A percentile compares a stretch with the other conserved stretches of the same genome.
Evolutionary conservation across 352 stramenopile genomes (phyloP).

Genomic region (Phytophthora aleatoria): DNA sequence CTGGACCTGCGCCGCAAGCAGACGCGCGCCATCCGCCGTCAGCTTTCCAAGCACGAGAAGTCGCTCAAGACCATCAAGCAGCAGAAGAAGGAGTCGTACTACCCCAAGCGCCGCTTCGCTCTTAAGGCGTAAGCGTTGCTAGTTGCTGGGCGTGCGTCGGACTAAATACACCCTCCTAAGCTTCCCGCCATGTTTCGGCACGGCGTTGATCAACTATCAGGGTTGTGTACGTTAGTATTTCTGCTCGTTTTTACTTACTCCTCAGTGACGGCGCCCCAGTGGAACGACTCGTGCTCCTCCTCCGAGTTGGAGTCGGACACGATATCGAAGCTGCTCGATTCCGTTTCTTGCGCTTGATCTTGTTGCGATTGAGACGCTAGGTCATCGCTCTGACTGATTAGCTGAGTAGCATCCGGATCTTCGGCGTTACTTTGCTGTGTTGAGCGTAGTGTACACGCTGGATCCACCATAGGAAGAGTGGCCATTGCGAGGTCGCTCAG

Average conservation of each 20-base stretch:
- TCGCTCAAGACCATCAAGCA: constrained; percentile 94
- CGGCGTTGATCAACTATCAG: constrained; percentile 34
- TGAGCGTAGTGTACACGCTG: constrained; percentile 52
- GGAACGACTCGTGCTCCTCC: constrained; percentile 38
- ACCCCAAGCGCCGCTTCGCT: constrained; percentile 96
- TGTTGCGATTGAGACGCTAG: constrained; percentile 15
- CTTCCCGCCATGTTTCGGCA: constrained; percentile 53
- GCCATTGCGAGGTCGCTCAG: constrained; percentile 52
- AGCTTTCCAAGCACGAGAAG: constrained; percentile 96
- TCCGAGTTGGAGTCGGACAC: constrained; percentile 67
- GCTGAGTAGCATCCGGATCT: constrained; percentile 28
- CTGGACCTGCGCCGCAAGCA: constrained; percentile 99
- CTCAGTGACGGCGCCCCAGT: constrained; percentile 31
- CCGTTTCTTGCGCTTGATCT: constrained; percentile 17
- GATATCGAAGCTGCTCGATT: constrained; percentile 50
- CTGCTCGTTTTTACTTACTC: constrained; percentile 11
- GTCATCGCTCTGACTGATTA: constrained; percentile 27
- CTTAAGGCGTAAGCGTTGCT: constrained; percentile 95
- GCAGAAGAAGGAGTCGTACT: constrained; percentile 96
- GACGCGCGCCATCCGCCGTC: constrained; percentile 97
- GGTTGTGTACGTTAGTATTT: constrained; percentile 9
- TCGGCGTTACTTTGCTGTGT: constrained; percentile 60
- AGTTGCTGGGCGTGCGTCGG: constrained; percentile 42
- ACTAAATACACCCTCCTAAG: constrained; percentile 74
- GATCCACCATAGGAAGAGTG: constrained; percentile 45